Percentiles rank a stretch among this genome's conserved stretches.
phyloP scores from a whole-genome alignment of 805 yeast genomes.

The Vanderwaltozyma tropicalis region DNA sequence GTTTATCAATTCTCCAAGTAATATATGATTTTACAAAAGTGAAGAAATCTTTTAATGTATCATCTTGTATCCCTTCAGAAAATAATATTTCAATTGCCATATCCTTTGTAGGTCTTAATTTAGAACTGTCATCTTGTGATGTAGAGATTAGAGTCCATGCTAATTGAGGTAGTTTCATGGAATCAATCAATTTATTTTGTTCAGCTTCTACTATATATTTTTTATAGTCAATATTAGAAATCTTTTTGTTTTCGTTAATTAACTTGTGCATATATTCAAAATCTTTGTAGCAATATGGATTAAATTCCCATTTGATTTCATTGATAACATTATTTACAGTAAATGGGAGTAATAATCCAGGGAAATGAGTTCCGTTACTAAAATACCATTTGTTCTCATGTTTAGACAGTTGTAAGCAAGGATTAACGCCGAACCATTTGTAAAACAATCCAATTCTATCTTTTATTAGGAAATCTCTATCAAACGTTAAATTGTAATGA shows the following conservation, averaged over 20 bases:
- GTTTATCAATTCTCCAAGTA: slow-evolving; percentile 5
- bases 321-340: background rate
- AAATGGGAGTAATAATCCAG: background rate
- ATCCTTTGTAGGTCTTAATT: slow-evolving; percentile 2
- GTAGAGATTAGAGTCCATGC: slow-evolving; percentile 5
- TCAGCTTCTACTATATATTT: background rate
- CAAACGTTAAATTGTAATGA: slow-evolving; percentile 12
- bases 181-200: background rate
- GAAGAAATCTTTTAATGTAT: slow-evolving; percentile 3
- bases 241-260: background rate
- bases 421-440: slow-evolving; percentile 31
- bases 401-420: slow-evolving; percentile 32
- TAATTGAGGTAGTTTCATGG: slow-evolving; percentile 7
- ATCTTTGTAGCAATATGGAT: background rate
- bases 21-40: slow-evolving; percentile 6
- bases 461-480: slow-evolving; percentile 8
- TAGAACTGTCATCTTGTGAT: background rate
- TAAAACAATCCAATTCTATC: slow-evolving; percentile 12
- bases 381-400: slow-evolving; percentile 9
- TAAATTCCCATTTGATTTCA: background rate
- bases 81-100: background rate
- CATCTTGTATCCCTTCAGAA: background rate
- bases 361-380: background rate
- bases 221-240: background rate
- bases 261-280: background rate